Conservation (phyloP, 2,329 filamentous ascomycete species). For the Trichoderma gracile region DNA sequence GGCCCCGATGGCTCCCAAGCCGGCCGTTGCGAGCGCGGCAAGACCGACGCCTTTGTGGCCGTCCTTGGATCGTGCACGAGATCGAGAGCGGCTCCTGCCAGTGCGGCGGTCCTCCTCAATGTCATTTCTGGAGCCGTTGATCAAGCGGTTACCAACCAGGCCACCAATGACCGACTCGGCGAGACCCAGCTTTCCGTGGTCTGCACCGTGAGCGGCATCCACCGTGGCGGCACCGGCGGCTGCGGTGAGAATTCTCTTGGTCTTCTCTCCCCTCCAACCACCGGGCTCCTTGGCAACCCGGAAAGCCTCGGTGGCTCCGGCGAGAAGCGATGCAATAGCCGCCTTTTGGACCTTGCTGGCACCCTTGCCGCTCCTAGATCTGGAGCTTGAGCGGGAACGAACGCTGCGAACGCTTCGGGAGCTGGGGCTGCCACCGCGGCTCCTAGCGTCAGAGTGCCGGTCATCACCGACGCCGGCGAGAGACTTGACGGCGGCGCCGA, state of each 20-base stretch:
- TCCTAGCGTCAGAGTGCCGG: slow-evolving; percentile 45
- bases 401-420: slow-evolving; percentile 48
- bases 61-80: slow-evolving; percentile 58
- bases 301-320: slow-evolving; percentile 90
- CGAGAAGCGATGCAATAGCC: slow-evolving; percentile 85
- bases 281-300: slow-evolving; percentile 85
- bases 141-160: slow-evolving; percentile 78
- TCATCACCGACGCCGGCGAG: slow-evolving; percentile 53
- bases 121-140: slow-evolving; percentile 74
- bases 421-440: slow-evolving; percentile 49
- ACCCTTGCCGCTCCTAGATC: slow-evolving; percentile 43
- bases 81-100: slow-evolving; percentile 69
- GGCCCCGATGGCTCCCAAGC: slow-evolving; percentile 59
- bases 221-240: slow-evolving; percentile 84
- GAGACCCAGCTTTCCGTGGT: slow-evolving; percentile 80
- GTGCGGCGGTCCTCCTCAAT: slow-evolving; percentile 62
- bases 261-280: slow-evolving; percentile 86
- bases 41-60: slow-evolving; percentile 52
- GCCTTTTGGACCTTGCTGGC: slow-evolving; percentile 74
- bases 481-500: slow-evolving; percentile 62
- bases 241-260: slow-evolving; percentile 86
- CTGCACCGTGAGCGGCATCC: slow-evolving; percentile 71
- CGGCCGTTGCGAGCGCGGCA: slow-evolving; percentile 64
- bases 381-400: slow-evolving; percentile 49
- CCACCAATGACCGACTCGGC: slow-evolving; percentile 87